These are phyloP conservation scores for Trichoderma virens DNA, from an alignment of 495 filamentous ascomycete genomes.

Conservation along the genomic window DNA sequence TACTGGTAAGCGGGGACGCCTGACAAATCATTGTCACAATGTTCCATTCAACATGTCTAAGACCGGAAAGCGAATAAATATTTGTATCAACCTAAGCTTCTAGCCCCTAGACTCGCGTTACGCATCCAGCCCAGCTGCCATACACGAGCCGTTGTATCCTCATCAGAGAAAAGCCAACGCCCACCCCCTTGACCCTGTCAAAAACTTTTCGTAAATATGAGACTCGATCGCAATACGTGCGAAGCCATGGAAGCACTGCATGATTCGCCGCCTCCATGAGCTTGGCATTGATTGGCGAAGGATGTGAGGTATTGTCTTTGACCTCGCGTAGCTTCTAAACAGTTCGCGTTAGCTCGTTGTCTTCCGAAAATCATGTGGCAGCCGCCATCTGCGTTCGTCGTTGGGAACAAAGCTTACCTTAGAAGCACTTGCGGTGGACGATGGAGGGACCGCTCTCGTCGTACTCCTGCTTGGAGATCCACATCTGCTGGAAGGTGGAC, in stretches of 20 bases:
- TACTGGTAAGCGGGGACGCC: too few species aligned
- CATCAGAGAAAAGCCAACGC: conserved; percentile 35
- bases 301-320: conserved; percentile 2
- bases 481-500: conserved; percentile 99
- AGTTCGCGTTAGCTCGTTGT: neutral
- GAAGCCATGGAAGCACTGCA: conserved; percentile 30
- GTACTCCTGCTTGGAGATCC: conserved; percentile 99
- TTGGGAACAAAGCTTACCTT: conserved; percentile 37
- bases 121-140: conserved; percentile 17
- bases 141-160: conserved; percentile 27
- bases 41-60: conserved; percentile 4
- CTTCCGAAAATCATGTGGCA: neutral
- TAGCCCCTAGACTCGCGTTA: conserved; percentile 8
- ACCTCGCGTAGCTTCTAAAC: neutral
- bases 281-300: conserved; percentile 21
- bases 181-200: conserved; percentile 37
- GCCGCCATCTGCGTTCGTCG: neutral
- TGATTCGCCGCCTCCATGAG: conserved; percentile 25
- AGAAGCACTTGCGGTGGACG: conserved; percentile 99
- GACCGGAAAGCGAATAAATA: conserved; percentile 10
- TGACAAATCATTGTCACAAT: neutral
- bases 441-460: conserved; percentile 99
- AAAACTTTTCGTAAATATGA: conserved; percentile 44
- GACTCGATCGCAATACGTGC: conserved; percentile 39
- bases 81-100: conserved; percentile 37